Evolutionary conservation across 2,329 filamentous ascomycete species (phyloP).

Genomic region (Thielaviopsis euricoi): DNA sequence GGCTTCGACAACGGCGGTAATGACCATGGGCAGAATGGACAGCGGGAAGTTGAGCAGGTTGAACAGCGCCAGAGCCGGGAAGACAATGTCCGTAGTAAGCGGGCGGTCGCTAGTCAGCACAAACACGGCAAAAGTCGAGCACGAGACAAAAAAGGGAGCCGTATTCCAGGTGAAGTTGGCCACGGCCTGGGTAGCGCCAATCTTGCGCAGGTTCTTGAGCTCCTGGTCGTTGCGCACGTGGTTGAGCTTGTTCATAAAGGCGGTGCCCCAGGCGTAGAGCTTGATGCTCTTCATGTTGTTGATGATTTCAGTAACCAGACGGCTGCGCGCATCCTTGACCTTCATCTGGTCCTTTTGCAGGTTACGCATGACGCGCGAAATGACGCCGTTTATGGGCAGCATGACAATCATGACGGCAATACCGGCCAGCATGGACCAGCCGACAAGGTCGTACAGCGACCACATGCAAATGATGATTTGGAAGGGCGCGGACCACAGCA

Average conservation of each 20-base stretch:
- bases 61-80: conserved; percentile 85
- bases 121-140: conserved; percentile 88
- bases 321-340: conserved; percentile 88
- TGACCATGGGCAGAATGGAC: conserved; percentile 91
- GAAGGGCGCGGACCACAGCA: conserved; percentile 92
- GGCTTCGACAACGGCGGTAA: conserved; percentile 88
- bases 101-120: conserved; percentile 69
- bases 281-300: conserved; percentile 99
- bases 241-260: conserved; percentile 96
- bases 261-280: conserved; percentile 90
- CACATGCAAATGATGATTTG: conserved; percentile 93
- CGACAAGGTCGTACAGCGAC: conserved; percentile 88
- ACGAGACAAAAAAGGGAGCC: conserved; percentile 93
- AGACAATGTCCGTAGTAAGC: conserved; percentile 86
- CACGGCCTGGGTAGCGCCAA: conserved; percentile 82
- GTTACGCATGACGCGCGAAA: conserved; percentile 83
- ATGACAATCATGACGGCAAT: conserved; percentile 91
- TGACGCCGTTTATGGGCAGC: conserved; percentile 89
- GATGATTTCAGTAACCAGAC: conserved; percentile 90
- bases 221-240: conserved; percentile 92
- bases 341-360: conserved; percentile 97
- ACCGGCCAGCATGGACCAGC: conserved; percentile 87
- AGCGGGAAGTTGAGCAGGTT: conserved; percentile 92
- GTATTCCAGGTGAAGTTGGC: conserved; percentile 98
- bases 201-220: conserved; percentile 86